Evolutionary conservation across 345 rosid genomes (phyloP).

Genomic region (Eucalyptus globulus): DNA sequence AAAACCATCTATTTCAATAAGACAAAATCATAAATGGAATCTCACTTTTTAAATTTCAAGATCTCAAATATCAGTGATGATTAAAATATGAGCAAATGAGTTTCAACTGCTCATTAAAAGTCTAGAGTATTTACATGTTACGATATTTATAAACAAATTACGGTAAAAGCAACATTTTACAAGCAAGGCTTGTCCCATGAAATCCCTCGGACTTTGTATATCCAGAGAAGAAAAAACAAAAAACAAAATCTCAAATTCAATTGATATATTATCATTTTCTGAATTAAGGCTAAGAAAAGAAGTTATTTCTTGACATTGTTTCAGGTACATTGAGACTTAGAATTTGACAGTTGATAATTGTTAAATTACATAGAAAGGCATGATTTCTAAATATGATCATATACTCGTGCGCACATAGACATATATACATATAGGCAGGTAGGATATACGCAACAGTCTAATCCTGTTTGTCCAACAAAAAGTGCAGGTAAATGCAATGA

Average conservation of each 20-base stretch:
- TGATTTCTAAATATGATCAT: rapidly evolving
- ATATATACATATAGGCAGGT: neutral
- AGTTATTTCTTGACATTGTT: neutral
- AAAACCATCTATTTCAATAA: neutral
- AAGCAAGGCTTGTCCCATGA: rapidly evolving
- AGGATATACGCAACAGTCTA: neutral
- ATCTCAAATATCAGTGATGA: neutral
- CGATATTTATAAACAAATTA: rapidly evolving
- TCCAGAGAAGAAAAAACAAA: neutral
- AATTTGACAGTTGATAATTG: neutral
- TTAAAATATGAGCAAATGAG: neutral
- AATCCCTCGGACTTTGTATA: neutral
- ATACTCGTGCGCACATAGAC: neutral
- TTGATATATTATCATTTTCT: neutral
- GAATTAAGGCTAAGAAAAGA: neutral
- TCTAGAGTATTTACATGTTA: neutral
- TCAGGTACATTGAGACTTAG: neutral
- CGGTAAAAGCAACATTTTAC: neutral
- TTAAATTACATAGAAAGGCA: neutral
- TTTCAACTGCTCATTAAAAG: neutral
- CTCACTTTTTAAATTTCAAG: neutral
- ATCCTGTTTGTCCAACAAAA: neutral
- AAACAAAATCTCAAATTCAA: neutral
- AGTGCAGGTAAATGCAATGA: neutral
- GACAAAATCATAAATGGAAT: neutral